phyloP scores from a whole-genome alignment of 176 grass and related monocot genomes.

The Chloris gayana region DNA sequence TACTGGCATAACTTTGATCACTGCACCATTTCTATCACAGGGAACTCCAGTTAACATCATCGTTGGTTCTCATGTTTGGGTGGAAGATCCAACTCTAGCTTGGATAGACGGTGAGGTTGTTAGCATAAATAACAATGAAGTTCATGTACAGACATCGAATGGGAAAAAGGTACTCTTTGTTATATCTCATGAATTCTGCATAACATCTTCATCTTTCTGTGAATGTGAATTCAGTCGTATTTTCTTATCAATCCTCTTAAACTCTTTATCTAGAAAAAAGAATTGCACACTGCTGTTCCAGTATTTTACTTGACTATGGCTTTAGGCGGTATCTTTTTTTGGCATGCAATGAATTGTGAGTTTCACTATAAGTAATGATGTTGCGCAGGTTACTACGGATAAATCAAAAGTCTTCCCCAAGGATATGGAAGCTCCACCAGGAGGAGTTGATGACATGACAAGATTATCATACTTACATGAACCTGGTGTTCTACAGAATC shows the following conservation, averaged over 20 bases:
- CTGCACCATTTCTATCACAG: slow-evolving; percentile 46
- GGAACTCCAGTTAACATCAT: slow-evolving; percentile 82
- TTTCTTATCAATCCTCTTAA: slow-evolving; percentile 20
- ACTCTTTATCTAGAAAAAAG: slow-evolving; percentile 21
- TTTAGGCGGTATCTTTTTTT: slow-evolving; percentile 22
- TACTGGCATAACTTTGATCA: slow-evolving; percentile 34
- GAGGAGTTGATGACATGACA: slow-evolving; percentile 99
- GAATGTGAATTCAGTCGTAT: slow-evolving; percentile 22
- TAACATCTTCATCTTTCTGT: slow-evolving; percentile 21
- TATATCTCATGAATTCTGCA: slow-evolving; percentile 8
- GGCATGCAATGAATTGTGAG: slow-evolving; percentile 20
- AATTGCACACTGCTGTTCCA: slow-evolving; percentile 10
- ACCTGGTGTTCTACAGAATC: slow-evolving; percentile 98
- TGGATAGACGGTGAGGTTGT: slow-evolving; percentile 98
- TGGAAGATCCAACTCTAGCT: slow-evolving; percentile 84
- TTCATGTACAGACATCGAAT: slow-evolving; percentile 82
- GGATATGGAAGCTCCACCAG: slow-evolving; percentile 91
- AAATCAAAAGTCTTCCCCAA: slow-evolving; percentile 91
- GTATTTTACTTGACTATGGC: slow-evolving; percentile 13
- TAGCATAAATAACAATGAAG: slow-evolving; percentile 73
- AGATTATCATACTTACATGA: slow-evolving; percentile 99
- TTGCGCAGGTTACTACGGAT: slow-evolving; percentile 68
- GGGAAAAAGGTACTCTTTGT: slow-evolving; percentile 73
- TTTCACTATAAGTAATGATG: slow-evolving; percentile 37
- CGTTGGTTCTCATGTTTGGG: slow-evolving; percentile 96